These are phyloP conservation scores for Colletotrichum sp. DNA, from an alignment of 2,329 filamentous ascomycete genomes.

Conservation along the genomic window DNA sequence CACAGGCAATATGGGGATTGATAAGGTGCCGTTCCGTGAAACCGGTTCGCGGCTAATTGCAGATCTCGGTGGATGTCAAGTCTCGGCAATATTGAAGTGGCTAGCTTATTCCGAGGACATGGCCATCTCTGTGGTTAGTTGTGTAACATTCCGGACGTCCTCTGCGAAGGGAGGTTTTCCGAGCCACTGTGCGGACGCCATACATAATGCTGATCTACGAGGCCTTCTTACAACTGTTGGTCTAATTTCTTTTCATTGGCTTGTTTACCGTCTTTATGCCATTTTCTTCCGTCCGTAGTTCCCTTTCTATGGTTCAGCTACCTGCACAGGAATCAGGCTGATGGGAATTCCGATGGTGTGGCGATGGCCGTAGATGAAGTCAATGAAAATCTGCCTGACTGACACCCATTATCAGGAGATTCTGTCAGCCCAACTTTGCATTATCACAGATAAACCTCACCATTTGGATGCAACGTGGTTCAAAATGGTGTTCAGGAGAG, in stretches of 20 bases:
- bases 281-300: not conserved
- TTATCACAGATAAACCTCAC: not conserved
- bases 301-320: not conserved
- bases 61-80: not conserved
- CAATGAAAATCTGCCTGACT: not conserved
- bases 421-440: not conserved
- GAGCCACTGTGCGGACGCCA: accelerated
- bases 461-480: not conserved
- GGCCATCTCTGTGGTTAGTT: not conserved
- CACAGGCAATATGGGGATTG: not conserved
- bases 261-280: not conserved
- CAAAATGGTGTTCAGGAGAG: not conserved
- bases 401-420: not conserved
- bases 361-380: not conserved
- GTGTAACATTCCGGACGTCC: not conserved
- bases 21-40: not conserved
- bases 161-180: not conserved
- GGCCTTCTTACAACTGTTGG: not conserved
- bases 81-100: not conserved
- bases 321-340: not conserved
- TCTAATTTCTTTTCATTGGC: not conserved
- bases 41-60: constrained; percentile 10
- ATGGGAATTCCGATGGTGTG: not conserved
- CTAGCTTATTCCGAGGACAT: not conserved
- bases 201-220: not conserved